Evolutionary conservation across 352 stramenopile species (phyloP).

Genomic region (Phytophthora pinifolia): DNA sequence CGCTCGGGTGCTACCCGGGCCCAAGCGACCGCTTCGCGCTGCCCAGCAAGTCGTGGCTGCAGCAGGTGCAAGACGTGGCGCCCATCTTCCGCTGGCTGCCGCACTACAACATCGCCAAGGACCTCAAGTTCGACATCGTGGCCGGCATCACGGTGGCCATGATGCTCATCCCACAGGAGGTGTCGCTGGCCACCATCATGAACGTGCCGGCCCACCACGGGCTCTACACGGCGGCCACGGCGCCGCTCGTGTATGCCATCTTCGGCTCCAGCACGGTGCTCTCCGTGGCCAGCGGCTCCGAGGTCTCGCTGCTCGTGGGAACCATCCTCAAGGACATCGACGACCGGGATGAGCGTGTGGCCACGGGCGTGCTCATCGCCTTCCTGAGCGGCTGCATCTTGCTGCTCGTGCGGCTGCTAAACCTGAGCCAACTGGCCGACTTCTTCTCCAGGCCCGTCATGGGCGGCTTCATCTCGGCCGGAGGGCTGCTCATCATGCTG

Average conservation of each 20-base stretch:
- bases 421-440: conserved; percentile 78
- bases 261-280: conserved; percentile 79
- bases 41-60: conserved; percentile 3
- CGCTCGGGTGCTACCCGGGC: conserved; percentile 23
- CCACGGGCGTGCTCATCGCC: conserved; percentile 41
- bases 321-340: conserved; percentile 51
- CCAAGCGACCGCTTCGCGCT: conserved; percentile 6
- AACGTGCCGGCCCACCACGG: conserved; percentile 80
- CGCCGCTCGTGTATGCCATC: conserved; percentile 78
- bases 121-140: conserved; percentile 37
- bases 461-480: conserved; percentile 86
- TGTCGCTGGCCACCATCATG: conserved; percentile 81
- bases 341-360: conserved; percentile 36
- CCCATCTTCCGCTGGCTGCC: conserved; percentile 43
- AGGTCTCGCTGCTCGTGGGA: conserved; percentile 50
- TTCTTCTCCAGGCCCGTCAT: conserved; percentile 90
- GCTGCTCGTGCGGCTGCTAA: conserved; percentile 65
- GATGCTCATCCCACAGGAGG: conserved; percentile 81
- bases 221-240: conserved; percentile 80
- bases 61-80: conserved; percentile 6
- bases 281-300: conserved; percentile 68
- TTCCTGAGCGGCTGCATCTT: conserved; percentile 82
- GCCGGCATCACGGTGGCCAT: conserved; percentile 51
- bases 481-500: conserved; percentile 85
- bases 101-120: conserved; percentile 31